Evolutionary conservation across 1,139 yeast genomes (phyloP).

Genomic region (Hansenula sp.): DNA sequence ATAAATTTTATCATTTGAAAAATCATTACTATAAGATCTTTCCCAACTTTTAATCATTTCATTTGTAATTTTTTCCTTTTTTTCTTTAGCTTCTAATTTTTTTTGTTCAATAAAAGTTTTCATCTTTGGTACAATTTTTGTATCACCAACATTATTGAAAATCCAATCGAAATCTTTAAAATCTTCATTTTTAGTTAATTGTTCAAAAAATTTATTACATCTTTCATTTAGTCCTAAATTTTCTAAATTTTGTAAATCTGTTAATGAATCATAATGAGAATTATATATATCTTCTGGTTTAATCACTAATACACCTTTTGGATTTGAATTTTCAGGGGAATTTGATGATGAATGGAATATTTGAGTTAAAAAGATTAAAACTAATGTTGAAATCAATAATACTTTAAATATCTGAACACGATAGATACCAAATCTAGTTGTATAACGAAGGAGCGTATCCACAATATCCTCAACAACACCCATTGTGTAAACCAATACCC

Average conservation of each 20-base stretch:
- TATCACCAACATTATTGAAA: not conserved
- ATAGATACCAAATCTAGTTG: not conserved
- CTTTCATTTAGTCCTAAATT: not conserved
- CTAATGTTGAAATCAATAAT: not conserved
- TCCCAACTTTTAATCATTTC: constrained; percentile 5
- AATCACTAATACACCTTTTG: not conserved
- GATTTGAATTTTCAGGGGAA: not conserved
- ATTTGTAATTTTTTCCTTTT: not conserved
- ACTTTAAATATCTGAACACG: constrained; percentile 1
- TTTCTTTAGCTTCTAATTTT: not conserved
- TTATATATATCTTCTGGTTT: constrained; percentile 2
- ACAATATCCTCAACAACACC: not conserved
- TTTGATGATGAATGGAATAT: not conserved
- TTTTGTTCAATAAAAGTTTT: constrained; percentile 4
- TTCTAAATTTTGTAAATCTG: not conserved
- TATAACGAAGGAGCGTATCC: not conserved
- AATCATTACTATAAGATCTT: constrained; percentile 3
- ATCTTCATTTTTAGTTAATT: not conserved
- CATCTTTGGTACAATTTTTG: constrained; percentile 1
- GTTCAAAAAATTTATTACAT: not conserved
- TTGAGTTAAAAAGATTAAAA: not conserved
- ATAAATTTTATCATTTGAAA: constrained; percentile 1
- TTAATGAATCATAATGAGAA: not conserved
- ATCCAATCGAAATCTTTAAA: constrained; percentile 1
- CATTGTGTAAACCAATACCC: not conserved